Evolutionary conservation across 371 early-diverging fungal genomes (phyloP).

Genomic region (Haplosporangium sp.): DNA sequence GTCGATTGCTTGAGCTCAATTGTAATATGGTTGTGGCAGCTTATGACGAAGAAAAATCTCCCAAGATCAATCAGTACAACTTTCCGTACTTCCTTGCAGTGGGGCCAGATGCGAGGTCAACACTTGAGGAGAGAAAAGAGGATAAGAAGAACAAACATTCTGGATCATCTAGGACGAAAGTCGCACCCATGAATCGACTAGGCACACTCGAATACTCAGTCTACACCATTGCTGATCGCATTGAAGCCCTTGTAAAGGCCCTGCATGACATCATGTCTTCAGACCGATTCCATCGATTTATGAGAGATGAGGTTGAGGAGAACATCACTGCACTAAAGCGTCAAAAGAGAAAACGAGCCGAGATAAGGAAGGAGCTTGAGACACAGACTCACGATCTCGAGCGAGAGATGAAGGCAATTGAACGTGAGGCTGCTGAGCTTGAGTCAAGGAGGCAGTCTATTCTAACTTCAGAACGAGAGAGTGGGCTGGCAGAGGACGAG

Average conservation of each 20-base stretch:
- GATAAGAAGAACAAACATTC: constrained; percentile 33
- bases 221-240: constrained; percentile 40
- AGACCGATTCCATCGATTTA: constrained; percentile 47
- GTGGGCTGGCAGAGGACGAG: constrained; percentile 30
- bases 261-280: constrained; percentile 49
- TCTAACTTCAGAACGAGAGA: constrained; percentile 32
- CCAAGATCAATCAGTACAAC: constrained; percentile 32
- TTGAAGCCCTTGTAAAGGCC: constrained; percentile 48
- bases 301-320: constrained; percentile 52
- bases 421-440: constrained; percentile 36
- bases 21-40: constrained; percentile 49
- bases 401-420: constrained; percentile 45
- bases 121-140: constrained; percentile 20
- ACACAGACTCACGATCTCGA: constrained; percentile 37
- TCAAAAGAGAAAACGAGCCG: constrained; percentile 44
- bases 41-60: constrained; percentile 28
- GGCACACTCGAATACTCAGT: constrained; percentile 39
- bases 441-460: constrained; percentile 40
- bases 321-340: constrained; percentile 43
- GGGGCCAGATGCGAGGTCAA: constrained; percentile 25
- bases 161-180: constrained; percentile 18
- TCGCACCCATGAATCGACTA: constrained; percentile 12
- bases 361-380: constrained; percentile 46
- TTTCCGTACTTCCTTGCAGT: constrained; percentile 38
- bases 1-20: constrained; percentile 36